These are phyloP conservation scores for Chlorella variabilis DNA, from an alignment of 163 green algal species.

Conservation along the genomic window DNA sequence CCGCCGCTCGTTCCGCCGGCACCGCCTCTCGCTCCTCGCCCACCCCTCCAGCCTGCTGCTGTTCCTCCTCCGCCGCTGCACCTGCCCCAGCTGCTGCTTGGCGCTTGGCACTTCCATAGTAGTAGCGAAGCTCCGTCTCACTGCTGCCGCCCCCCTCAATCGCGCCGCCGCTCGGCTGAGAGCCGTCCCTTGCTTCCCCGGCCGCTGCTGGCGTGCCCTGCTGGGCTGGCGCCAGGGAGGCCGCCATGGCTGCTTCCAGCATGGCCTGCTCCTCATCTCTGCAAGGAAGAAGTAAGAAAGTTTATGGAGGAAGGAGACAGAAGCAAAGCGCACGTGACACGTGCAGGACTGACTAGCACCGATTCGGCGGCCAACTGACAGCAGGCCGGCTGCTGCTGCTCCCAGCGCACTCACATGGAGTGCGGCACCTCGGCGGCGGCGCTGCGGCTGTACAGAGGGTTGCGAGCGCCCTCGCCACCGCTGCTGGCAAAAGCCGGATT, in stretches of 20 bases:
- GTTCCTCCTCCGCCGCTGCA: too few relatives aligned
- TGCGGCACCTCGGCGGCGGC: neutral
- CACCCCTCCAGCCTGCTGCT: too few relatives aligned
- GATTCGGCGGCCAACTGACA: too few relatives aligned
- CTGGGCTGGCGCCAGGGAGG: slow-evolving; percentile 26
- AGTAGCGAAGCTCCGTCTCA: neutral
- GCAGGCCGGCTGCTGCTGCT: too few relatives aligned
- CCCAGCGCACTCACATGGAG: slow-evolving; percentile 2
- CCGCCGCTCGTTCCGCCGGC: neutral
- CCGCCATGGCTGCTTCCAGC: slow-evolving; percentile 49
- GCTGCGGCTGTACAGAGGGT: slow-evolving; percentile 4
- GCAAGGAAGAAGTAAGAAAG: slow-evolving; percentile 1
- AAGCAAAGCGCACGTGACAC: too few relatives aligned
- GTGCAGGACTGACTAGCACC: too few relatives aligned
- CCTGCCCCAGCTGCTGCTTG: neutral
- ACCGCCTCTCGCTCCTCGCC: neutral
- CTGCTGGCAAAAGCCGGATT: neutral
- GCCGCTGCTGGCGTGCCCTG: neutral
- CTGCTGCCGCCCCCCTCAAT: neutral
- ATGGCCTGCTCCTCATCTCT: slow-evolving; percentile 56
- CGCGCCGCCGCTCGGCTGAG: too few relatives aligned
- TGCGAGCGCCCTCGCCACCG: neutral
- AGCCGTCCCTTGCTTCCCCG: too few relatives aligned
- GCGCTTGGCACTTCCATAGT: neutral
- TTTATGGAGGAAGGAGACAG: neutral